These are phyloP conservation scores for Lasiosphaeria miniovina DNA, from an alignment of 495 filamentous ascomycete genomes.

Conservation along the genomic window DNA sequence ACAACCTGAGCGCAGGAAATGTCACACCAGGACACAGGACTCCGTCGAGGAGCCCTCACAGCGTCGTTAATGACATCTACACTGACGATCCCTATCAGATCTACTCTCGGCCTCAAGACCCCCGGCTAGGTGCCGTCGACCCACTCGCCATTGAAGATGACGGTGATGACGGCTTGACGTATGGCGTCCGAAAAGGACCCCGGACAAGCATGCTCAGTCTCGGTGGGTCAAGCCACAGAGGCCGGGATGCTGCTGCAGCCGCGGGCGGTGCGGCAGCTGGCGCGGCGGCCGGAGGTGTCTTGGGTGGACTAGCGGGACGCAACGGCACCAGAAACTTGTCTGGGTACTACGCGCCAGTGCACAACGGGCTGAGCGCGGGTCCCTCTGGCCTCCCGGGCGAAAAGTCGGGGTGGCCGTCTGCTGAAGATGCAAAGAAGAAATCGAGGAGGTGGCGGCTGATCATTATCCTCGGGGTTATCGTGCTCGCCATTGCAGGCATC, in stretches of 20 bases:
- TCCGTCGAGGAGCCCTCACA: conserved; percentile 28
- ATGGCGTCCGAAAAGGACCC: conserved; percentile 35
- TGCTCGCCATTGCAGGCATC: conserved; percentile 64
- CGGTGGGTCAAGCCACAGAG: conserved; percentile 36
- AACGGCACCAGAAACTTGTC: conserved; percentile 35
- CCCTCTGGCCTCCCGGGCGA: conserved; percentile 30
- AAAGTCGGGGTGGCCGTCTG: conserved; percentile 57
- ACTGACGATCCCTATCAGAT: conserved; percentile 49
- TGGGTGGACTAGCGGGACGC: conserved; percentile 45
- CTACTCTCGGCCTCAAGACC: conserved; percentile 58
- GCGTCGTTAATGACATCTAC: conserved; percentile 29
- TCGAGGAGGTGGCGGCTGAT: conserved; percentile 66
- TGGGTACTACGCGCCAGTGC: conserved; percentile 40
- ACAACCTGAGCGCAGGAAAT: conserved; percentile 14
- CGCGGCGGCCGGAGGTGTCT: conserved; percentile 53
- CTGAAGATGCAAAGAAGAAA: conserved; percentile 48
- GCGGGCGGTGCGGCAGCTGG: conserved; percentile 41
- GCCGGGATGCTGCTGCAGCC: conserved; percentile 26
- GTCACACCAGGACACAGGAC: conserved; percentile 26
- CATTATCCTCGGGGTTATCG: conserved; percentile 59
- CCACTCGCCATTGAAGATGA: conserved; percentile 81
- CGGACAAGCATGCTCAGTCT: conserved; percentile 55
- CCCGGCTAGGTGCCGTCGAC: conserved; percentile 58
- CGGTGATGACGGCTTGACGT: conserved; percentile 74
- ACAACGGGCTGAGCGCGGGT: conserved; percentile 27